Percentiles rank a stretch among this genome's conserved stretches.
Conservation (phyloP, 768 basidiomycete species). For the Pulveroboletus sp. region DNA sequence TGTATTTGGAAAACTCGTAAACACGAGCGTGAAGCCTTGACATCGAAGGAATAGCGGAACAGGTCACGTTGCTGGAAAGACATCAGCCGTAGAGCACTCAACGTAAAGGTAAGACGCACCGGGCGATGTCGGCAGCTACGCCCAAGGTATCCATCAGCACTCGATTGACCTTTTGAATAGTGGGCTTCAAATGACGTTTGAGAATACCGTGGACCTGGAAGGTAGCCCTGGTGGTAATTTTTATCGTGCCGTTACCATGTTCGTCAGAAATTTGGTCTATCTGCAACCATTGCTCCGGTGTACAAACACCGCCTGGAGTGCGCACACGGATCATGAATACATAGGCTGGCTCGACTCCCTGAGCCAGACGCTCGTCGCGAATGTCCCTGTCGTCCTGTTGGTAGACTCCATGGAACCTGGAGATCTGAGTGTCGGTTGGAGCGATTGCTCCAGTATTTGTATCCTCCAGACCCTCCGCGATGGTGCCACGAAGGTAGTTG, state of each 20-base stretch:
- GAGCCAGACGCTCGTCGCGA: slow-evolving; percentile 88
- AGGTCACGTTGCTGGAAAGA: slow-evolving; percentile 71
- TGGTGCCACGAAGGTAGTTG: slow-evolving; percentile 90
- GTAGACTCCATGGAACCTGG: slow-evolving; percentile 97
- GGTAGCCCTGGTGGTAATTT: slow-evolving; percentile 95
- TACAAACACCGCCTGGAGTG: slow-evolving; percentile 94
- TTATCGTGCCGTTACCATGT: slow-evolving; percentile 90
- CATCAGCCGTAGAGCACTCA: slow-evolving; percentile 1
- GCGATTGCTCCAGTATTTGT: slow-evolving; percentile 83
- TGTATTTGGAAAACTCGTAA: slow-evolving; percentile 74
- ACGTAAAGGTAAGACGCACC: slow-evolving; percentile 39
- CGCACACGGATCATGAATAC: slow-evolving; percentile 98
- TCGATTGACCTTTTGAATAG: slow-evolving; percentile 96
- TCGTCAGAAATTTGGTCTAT: slow-evolving; percentile 97
- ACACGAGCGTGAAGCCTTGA: slow-evolving; percentile 82
- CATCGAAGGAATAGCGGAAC: slow-evolving; percentile 84
- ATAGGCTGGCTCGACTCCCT: slow-evolving; percentile 93
- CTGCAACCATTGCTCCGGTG: slow-evolving; percentile 85
- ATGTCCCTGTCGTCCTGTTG: slow-evolving; percentile 99
- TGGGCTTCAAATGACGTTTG: slow-evolving; percentile 92
- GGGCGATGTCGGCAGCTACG: slow-evolving; percentile 96
- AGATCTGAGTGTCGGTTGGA: slow-evolving; percentile 86
- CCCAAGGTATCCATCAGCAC: slow-evolving; percentile 91
- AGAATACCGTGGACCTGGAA: slow-evolving; percentile 99
- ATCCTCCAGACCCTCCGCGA: slow-evolving; percentile 86